These are phyloP conservation scores for Priceomyces melissophilus DNA, from an alignment of 805 yeast genomes.

Conservation along the genomic window DNA sequence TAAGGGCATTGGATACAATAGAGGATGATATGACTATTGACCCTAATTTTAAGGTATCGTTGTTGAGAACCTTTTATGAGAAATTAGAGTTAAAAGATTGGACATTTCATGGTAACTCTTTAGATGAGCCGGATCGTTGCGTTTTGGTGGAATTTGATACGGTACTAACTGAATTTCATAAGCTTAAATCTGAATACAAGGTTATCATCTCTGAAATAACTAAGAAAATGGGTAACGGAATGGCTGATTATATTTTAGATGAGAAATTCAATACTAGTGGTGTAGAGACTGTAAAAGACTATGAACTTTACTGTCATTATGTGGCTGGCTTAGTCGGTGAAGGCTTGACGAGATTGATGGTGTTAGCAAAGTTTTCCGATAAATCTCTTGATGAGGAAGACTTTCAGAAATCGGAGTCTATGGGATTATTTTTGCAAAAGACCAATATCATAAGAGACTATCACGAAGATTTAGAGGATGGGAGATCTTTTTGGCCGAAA, in stretches of 20 bases:
- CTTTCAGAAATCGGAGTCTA: constrained; percentile 64
- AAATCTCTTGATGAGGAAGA: constrained; percentile 44
- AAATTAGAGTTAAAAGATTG: constrained; percentile 66
- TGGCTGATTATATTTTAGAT: constrained; percentile 87
- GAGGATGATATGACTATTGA: constrained; percentile 94
- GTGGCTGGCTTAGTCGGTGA: constrained; percentile 99
- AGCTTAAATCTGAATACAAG: constrained; percentile 71
- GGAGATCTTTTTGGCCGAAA: constrained; percentile 93
- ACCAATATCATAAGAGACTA: constrained; percentile 95
- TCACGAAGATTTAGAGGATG: constrained; percentile 86
- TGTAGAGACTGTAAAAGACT: constrained; percentile 72
- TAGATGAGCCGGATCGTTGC: constrained; percentile 74
- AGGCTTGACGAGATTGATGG: constrained; percentile 81
- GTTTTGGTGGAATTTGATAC: constrained; percentile 78
- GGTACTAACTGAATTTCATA: constrained; percentile 68
- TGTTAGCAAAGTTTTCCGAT: constrained; percentile 69
- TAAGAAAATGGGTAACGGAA: constrained; percentile 89
- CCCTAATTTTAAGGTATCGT: constrained; percentile 66
- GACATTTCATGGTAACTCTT: constrained; percentile 74
- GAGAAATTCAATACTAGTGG: constrained; percentile 80
- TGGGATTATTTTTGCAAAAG: constrained; percentile 95
- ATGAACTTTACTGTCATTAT: constrained; percentile 89
- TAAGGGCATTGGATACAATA: constrained; percentile 90
- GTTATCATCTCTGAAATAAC: constrained; percentile 77
- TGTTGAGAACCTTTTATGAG: constrained; percentile 64